Evolutionary conservation across 2,329 filamentous ascomycete species (phyloP).

Genomic region (Cladosporium sp.): DNA sequence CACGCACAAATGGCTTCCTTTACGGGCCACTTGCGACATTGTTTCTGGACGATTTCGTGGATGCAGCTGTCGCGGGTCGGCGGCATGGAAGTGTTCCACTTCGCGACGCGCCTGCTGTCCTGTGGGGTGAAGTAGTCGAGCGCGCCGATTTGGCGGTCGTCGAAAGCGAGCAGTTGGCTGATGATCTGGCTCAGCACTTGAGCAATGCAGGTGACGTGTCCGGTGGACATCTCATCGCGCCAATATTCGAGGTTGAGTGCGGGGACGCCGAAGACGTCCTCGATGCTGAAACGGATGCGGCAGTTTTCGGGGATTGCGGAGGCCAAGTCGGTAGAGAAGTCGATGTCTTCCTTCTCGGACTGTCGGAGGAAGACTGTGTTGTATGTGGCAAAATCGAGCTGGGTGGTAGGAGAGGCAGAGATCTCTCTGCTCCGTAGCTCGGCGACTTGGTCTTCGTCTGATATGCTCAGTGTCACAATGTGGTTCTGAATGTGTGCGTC

Average conservation of each 20-base stretch:
- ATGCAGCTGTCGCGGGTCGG: constrained; percentile 2
- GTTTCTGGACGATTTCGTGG: neutral
- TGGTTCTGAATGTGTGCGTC: neutral
- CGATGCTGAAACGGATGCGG: constrained; percentile 5
- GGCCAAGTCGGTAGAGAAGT: neutral
- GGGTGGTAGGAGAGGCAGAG: neutral
- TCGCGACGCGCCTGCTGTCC: constrained; percentile 7
- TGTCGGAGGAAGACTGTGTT: constrained; percentile 9
- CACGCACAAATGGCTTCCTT: constrained; percentile 12
- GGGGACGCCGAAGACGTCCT: constrained; percentile 5
- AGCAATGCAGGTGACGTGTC: constrained; percentile 8
- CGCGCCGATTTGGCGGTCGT: neutral
- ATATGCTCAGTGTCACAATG: neutral
- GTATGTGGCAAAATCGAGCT: constrained; percentile 2
- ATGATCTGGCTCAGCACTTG: constrained; percentile 6
- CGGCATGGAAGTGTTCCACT: constrained; percentile 8
- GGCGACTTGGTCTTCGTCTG: neutral
- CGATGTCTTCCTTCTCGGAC: constrained; percentile 6
- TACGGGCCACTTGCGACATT: constrained; percentile 9
- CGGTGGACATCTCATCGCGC: constrained; percentile 7
- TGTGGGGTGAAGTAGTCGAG: constrained; percentile 11
- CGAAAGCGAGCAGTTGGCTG: constrained; percentile 1
- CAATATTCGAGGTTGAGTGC: constrained; percentile 7
- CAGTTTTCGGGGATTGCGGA: neutral
- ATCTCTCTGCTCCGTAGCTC: constrained; percentile 4